Evolutionary conservation across 2,329 filamentous ascomycete genomes (phyloP).

Genomic region (Aureobasidium sp.): DNA sequence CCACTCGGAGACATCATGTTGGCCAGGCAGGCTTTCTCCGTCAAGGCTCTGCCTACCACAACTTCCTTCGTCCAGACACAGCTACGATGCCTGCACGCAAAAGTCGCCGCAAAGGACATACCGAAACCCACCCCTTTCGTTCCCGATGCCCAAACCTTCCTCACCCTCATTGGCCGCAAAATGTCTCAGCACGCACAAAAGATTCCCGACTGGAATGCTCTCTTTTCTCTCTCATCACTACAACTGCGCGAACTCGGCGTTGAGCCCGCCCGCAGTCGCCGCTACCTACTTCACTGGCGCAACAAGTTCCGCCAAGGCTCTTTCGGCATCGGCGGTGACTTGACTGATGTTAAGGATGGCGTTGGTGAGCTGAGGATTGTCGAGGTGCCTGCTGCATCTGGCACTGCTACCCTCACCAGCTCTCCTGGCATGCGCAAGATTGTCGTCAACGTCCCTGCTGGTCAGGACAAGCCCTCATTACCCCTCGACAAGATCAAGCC

Average conservation of each 20-base stretch:
- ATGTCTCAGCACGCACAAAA: conserved; percentile 77
- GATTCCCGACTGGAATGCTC: conserved; percentile 80
- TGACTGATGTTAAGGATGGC: conserved; percentile 62
- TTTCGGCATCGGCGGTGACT: conserved; percentile 76
- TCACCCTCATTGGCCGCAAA: conserved; percentile 82
- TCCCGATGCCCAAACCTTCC: conserved; percentile 77
- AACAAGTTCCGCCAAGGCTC: conserved; percentile 73
- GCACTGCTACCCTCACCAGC: conserved; percentile 43
- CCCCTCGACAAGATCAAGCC: conserved; percentile 40
- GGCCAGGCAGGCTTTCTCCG: conserved; percentile 1
- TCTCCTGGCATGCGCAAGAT: conserved; percentile 50
- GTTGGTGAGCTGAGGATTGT: conserved; percentile 52
- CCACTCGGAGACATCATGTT: conserved; percentile 13
- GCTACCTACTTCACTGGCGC: conserved; percentile 82
- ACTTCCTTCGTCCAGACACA: conserved; percentile 12
- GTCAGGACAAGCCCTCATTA: conserved; percentile 44
- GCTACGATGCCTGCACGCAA: conserved; percentile 32
- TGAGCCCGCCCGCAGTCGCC: conserved; percentile 72
- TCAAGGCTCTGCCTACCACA: conserved; percentile 5
- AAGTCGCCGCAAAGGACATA: conserved; percentile 38
- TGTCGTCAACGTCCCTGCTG: conserved; percentile 53
- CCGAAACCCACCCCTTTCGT: conserved; percentile 77
- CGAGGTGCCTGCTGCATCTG: conserved; percentile 41
- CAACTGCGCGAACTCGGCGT: conserved; percentile 79
- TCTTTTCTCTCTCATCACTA: conserved; percentile 72